Evolutionary conservation across 306 rosid species (phyloP).

Genomic region (Purshia tridentata): DNA sequence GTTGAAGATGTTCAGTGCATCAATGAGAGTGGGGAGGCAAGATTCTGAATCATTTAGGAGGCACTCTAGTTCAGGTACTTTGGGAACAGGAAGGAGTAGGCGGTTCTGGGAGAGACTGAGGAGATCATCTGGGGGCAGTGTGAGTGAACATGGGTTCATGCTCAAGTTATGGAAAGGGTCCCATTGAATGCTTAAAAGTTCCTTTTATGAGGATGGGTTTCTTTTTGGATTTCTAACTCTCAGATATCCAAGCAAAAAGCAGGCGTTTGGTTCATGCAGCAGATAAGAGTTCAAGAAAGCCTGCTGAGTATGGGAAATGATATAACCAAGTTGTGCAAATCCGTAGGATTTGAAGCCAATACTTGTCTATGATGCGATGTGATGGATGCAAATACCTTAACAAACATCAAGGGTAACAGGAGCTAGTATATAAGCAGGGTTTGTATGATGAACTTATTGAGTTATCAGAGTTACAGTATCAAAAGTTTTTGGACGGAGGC

Average conservation of each 20-base stretch:
- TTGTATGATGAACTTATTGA: background rate
- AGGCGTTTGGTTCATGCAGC: slow-evolving; percentile 6
- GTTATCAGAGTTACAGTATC: slow-evolving; percentile 10
- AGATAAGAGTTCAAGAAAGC: background rate
- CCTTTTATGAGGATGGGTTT: slow-evolving; percentile 8
- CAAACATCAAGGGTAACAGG: background rate
- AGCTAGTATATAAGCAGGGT: slow-evolving; percentile 13
- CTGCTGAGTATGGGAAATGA: slow-evolving; percentile 29
- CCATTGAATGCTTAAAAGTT: slow-evolving; percentile 21
- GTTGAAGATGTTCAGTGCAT: slow-evolving; percentile 51
- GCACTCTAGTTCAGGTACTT: slow-evolving; percentile 67
- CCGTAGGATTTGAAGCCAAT: slow-evolving; percentile 29
- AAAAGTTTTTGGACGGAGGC: slow-evolving; percentile 26
- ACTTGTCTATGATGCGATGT: too few relatives aligned
- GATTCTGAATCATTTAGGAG: slow-evolving; percentile 58
- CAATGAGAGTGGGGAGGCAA: slow-evolving; percentile 35
- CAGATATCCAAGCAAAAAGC: background rate
- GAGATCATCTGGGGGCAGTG: slow-evolving; percentile 64
- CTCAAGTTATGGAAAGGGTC: slow-evolving; percentile 46
- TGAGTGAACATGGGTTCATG: slow-evolving; percentile 63
- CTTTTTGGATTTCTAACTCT: slow-evolving; percentile 20
- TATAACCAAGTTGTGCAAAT: slow-evolving; percentile 34
- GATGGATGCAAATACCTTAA: background rate
- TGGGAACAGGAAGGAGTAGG: slow-evolving; percentile 51
- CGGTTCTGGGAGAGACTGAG: slow-evolving; percentile 67